Evolutionary conservation across 257 asterid genomes (phyloP).

Genomic region (Ophiorrhiza pumila): DNA sequence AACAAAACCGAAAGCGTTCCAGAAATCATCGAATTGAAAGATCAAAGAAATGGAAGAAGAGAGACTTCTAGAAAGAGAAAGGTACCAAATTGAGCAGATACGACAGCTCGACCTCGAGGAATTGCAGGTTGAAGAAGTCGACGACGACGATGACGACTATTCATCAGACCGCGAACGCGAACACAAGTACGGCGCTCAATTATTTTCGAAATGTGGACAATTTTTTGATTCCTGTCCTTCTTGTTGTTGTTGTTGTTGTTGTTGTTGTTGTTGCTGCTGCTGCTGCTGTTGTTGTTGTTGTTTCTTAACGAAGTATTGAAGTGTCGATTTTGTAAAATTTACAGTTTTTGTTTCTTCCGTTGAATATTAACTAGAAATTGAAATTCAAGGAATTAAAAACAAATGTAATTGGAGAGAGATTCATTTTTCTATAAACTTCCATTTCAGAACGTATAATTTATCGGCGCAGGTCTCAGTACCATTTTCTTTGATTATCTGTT

Average conservation of each 20-base stretch:
- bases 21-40: not conserved
- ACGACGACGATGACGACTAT: constrained; percentile 29
- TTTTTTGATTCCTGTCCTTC: no score
- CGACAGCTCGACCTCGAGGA: constrained; percentile 68
- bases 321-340: not conserved
- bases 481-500: not conserved
- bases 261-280: no score
- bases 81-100: constrained; percentile 73
- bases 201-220: not conserved
- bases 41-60: constrained; percentile 37
- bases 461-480: not conserved
- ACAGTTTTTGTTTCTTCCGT: not conserved
- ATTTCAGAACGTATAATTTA: not conserved
- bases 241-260: no score
- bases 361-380: not conserved
- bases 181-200: constrained; percentile 10
- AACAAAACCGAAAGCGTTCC: no score
- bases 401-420: not conserved
- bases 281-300: no score
- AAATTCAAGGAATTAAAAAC: not conserved
- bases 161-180: constrained; percentile 25
- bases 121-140: constrained; percentile 70
- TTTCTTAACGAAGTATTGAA: no score
- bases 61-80: constrained; percentile 52
- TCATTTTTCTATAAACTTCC: not conserved